These are phyloP conservation scores for Daldinia vernicosa DNA, from an alignment of 495 filamentous ascomycete species.

Conservation along the genomic window DNA sequence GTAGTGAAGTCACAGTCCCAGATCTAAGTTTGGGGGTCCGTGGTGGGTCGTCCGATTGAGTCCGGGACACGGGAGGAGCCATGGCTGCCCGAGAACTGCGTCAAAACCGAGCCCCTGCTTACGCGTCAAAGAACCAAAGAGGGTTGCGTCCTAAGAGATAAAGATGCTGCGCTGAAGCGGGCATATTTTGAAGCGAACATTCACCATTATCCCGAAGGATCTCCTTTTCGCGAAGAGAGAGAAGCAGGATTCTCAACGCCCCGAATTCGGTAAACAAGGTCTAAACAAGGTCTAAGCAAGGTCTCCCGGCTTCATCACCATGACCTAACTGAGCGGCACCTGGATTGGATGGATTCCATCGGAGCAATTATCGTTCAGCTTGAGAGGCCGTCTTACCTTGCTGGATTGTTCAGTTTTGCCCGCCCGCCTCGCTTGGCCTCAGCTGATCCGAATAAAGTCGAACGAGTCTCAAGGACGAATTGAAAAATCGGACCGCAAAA, in stretches of 20 bases:
- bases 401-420: slow-evolving; percentile 8
- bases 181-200: slow-evolving; percentile 33
- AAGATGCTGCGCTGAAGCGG: slow-evolving; percentile 32
- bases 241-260: slow-evolving; percentile 13
- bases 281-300: no score
- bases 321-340: background rate
- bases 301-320: slow-evolving; percentile 4
- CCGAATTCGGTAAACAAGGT: slow-evolving; percentile 8
- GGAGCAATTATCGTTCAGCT: slow-evolving; percentile 19
- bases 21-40: slow-evolving; percentile 40
- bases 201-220: slow-evolving; percentile 24
- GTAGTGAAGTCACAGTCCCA: background rate
- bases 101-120: slow-evolving; percentile 28
- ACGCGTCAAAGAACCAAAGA: slow-evolving; percentile 26
- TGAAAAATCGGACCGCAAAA: slow-evolving; percentile 18
- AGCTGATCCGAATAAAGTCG: slow-evolving; percentile 6
- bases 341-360: background rate
- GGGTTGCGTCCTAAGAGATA: slow-evolving; percentile 26
- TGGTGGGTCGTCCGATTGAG: slow-evolving; percentile 34
- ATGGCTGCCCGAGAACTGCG: slow-evolving; percentile 11
- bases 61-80: slow-evolving; percentile 34
- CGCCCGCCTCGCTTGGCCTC: slow-evolving; percentile 17
- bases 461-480: slow-evolving; percentile 5
- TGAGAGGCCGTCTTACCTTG: slow-evolving; percentile 18
- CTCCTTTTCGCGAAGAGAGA: slow-evolving; percentile 10